Evolutionary conservation across 2,329 filamentous ascomycete species (phyloP), one percentile per base, ranked within the genome.

Genomic region (Penicillium sclerotigenum): DNA sequence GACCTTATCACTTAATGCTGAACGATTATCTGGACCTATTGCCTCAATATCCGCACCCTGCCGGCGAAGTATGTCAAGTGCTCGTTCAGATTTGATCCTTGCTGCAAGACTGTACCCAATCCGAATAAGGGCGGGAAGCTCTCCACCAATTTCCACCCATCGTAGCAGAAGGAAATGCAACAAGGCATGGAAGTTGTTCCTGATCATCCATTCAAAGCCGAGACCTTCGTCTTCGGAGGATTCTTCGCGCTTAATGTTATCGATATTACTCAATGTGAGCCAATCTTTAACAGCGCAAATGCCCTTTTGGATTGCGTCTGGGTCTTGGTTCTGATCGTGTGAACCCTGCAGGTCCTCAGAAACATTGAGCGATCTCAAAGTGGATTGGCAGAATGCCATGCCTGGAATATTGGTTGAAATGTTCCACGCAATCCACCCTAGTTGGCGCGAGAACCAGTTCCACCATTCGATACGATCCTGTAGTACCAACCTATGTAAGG

Each of bases 391-490:
- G 7, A 16, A 51, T 6, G 11, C 18, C 40, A 45, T 43, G 0
- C 52, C 41, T 7, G 47, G 36, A 1, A 41, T 14, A 10, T 56
- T 64, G 3, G 47, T 45, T 3, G 59, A 52, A 7, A 68, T 61
- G 24, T 62, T 56, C 66, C 64, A 67, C 1, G 57, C 50, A 0
- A 67, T 29, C 67, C 68, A 71, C 10, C 64, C 65, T 2, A 71
- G 42, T 41, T 71, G 65, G 5, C 18, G 47, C 0, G 59, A 51
- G 29, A 70, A 65, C 0, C 2, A 22, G 0, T 28, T 13, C 67
- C 67, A 68, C 55, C 60, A 64, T 7, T 59, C 37, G 0, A 29
- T 9, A 6, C 50, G 45, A 3, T 14, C 8, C 0, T 36, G 18
- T 0, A 56, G 58, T 1, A 47, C 13, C 37, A 61, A 49, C 68